These are phyloP conservation scores for Rosa hybrid DNA, from an alignment of 331 rosid species.

Conservation along the genomic window DNA sequence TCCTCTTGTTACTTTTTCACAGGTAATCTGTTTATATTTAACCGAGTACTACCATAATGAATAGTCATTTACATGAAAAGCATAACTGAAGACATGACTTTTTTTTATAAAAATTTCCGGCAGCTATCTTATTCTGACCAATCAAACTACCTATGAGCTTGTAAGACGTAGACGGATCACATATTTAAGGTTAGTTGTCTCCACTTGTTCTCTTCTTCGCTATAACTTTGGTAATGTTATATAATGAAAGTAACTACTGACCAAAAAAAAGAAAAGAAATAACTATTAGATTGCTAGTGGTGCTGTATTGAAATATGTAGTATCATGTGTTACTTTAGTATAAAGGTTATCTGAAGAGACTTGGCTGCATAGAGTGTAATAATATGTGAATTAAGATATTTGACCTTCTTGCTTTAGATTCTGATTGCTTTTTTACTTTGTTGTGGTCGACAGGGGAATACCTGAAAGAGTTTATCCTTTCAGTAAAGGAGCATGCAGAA, in stretches of 20 bases:
- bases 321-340: not conserved
- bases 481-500: constrained; percentile 75
- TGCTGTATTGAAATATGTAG: not conserved
- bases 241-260: not conserved
- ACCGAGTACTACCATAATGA: not conserved
- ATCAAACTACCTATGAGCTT: constrained; percentile 92
- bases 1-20: constrained; percentile 77
- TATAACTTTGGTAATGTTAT: not conserved
- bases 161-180: constrained; percentile 91
- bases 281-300: not conserved
- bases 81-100: not conserved
- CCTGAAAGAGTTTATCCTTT: constrained; percentile 91
- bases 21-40: constrained; percentile 47
- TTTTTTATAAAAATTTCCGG: not conserved
- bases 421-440: not conserved
- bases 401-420: not conserved
- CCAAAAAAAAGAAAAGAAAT: not conserved
- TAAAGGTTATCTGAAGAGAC: not conserved
- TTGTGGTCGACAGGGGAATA: constrained; percentile 54
- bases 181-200: constrained; percentile 73
- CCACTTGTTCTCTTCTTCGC: constrained; percentile 9
- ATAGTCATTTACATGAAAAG: not conserved
- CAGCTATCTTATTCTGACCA: constrained; percentile 91
- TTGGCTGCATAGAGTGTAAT: not conserved
- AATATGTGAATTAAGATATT: not conserved